phyloP scores from a whole-genome alignment of 2,329 filamentous ascomycete species.

The Pestalotiopsis sp. region DNA sequence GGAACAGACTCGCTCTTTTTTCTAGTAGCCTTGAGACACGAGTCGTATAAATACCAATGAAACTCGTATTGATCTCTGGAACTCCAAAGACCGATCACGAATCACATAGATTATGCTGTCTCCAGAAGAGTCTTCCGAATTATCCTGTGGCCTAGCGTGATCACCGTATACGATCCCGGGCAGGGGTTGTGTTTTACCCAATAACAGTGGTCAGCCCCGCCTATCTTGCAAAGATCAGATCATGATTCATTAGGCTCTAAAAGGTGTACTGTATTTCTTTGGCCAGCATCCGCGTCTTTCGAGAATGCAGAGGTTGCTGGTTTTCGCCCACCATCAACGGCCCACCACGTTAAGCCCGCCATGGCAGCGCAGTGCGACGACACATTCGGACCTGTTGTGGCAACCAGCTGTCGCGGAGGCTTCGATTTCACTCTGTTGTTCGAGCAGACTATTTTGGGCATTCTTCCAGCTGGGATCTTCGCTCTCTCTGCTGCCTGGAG shows the following conservation, averaged over 20 bases:
- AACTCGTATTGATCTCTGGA: too few species aligned
- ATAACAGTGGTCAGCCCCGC: too few species aligned
- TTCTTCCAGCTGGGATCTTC: not conserved
- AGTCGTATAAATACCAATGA: too few species aligned
- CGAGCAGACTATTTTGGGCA: not conserved
- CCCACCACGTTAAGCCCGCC: not conserved
- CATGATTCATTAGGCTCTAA: not conserved
- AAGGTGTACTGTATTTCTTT: not conserved
- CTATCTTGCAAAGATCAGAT: too few species aligned
- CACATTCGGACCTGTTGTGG: not conserved
- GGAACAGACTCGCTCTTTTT: too few species aligned
- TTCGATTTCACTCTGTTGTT: not conserved
- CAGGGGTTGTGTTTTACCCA: too few species aligned
- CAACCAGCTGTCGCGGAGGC: not conserved
- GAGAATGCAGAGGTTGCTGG: not conserved
- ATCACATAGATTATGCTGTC: too few species aligned
- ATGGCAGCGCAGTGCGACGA: not conserved
- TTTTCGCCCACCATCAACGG: not conserved
- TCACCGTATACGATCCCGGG: too few species aligned
- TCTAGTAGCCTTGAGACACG: too few species aligned
- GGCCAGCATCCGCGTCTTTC: not conserved
- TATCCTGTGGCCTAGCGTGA: too few species aligned
- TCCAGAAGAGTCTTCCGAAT: too few species aligned
- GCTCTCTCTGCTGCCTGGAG: conserved; percentile 32
- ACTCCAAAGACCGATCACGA: too few species aligned